These are phyloP conservation scores for Camelina hispida DNA, from an alignment of 345 rosid species.

Conservation along the genomic window DNA sequence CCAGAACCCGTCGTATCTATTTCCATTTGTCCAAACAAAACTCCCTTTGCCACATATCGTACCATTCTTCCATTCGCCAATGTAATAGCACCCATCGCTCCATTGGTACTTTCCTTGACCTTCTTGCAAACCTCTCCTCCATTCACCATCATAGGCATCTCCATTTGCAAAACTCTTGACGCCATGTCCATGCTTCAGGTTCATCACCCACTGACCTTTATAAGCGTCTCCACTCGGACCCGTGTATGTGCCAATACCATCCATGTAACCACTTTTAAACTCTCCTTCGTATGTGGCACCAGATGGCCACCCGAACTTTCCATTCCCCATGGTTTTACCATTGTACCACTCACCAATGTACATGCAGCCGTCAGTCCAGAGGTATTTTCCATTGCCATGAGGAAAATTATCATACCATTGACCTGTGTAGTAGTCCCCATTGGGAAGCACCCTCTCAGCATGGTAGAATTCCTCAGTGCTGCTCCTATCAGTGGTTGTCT, in stretches of 20 bases:
- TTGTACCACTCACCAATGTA: slow-evolving; percentile 84
- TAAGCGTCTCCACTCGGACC: slow-evolving; percentile 69
- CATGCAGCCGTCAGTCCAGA: slow-evolving; percentile 93
- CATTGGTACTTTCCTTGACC: slow-evolving; percentile 84
- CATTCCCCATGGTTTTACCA: slow-evolving; percentile 84
- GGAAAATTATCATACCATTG: slow-evolving; percentile 89
- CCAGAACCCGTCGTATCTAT: slow-evolving; percentile 75
- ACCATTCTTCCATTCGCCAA: slow-evolving; percentile 87
- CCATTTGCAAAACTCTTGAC: slow-evolving; percentile 64
- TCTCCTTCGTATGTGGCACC: slow-evolving; percentile 95
- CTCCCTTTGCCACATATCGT: slow-evolving; percentile 65
- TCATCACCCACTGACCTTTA: slow-evolving; percentile 89
- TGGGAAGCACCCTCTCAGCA: slow-evolving; percentile 75
- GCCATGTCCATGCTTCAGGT: slow-evolving; percentile 87
- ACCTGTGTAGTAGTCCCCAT: slow-evolving; percentile 88
- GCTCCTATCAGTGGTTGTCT: slow-evolving; percentile 20
- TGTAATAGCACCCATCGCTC: slow-evolving; percentile 60
- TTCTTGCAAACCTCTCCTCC: slow-evolving; percentile 82
- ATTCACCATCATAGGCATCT: slow-evolving; percentile 85
- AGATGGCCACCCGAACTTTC: slow-evolving; percentile 91
- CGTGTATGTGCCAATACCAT: slow-evolving; percentile 73
- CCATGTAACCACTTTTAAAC: slow-evolving; percentile 89
- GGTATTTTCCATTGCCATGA: slow-evolving; percentile 80
- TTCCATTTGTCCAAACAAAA: slow-evolving; percentile 74
- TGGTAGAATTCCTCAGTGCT: slow-evolving; percentile 50